A percentile compares a stretch with the other conserved stretches of the same genome.
These are phyloP conservation scores for Cladobotryum protrusum DNA, from an alignment of 2,329 filamentous ascomycete genomes.

Conservation along the genomic window DNA sequence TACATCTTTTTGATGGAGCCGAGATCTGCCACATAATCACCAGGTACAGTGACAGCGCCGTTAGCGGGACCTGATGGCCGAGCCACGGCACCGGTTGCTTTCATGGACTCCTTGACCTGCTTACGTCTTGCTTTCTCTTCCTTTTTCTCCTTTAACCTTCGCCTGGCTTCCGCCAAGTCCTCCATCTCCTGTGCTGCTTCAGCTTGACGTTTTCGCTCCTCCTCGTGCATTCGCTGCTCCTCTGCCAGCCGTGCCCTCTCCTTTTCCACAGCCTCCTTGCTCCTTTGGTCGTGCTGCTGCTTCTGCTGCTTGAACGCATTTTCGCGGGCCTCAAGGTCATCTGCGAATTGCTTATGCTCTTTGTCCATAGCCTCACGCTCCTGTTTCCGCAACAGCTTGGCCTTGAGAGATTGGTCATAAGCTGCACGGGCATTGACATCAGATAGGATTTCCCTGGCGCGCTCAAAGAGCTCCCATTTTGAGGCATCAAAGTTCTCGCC, in stretches of 20 bases:
- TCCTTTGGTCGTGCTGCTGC: slow-evolving; percentile 37
- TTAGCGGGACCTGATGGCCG: slow-evolving; percentile 25
- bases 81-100: slow-evolving; percentile 17
- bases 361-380: slow-evolving; percentile 69
- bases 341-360: slow-evolving; percentile 68
- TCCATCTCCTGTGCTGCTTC: slow-evolving; percentile 34
- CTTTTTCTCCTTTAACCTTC: slow-evolving; percentile 34
- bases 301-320: slow-evolving; percentile 55
- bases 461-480: slow-evolving; percentile 79
- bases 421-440: slow-evolving; percentile 63
- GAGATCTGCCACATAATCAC: slow-evolving; percentile 27
- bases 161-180: slow-evolving; percentile 31
- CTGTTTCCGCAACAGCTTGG: slow-evolving; percentile 61
- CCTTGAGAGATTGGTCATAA: slow-evolving; percentile 73
- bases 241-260: slow-evolving; percentile 33
- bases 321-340: slow-evolving; percentile 79
- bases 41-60: slow-evolving; percentile 30
- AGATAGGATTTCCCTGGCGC: slow-evolving; percentile 77
- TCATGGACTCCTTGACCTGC: slow-evolving; percentile 31
- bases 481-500: slow-evolving; percentile 66
- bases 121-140: slow-evolving; percentile 34
- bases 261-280: slow-evolving; percentile 29
- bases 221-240: slow-evolving; percentile 31
- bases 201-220: slow-evolving; percentile 29
- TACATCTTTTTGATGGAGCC: slow-evolving; percentile 28